Conservation (phyloP, 257 asterid genomes). For the Ilex aquifolium region DNA sequence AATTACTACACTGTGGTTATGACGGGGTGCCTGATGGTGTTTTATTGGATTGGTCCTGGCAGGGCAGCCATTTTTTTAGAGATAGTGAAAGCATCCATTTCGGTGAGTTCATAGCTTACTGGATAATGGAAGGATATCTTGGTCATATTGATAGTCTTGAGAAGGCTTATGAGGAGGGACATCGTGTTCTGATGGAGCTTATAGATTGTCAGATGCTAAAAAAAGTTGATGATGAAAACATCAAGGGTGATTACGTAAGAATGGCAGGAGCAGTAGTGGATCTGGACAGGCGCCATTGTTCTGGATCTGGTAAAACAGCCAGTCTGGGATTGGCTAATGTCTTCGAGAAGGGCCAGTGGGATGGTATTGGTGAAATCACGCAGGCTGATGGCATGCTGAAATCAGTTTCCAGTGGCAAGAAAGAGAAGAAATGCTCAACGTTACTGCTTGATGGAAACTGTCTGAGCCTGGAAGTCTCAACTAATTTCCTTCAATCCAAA, state of each 20-base stretch:
- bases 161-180: slow-evolving; percentile 1
- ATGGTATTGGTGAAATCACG: slow-evolving; percentile 18
- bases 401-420: slow-evolving; percentile 6
- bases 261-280: slow-evolving; percentile 1
- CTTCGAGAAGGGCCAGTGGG: slow-evolving; percentile 15
- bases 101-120: slow-evolving; percentile 36
- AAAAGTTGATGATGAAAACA: slow-evolving; percentile 21
- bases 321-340: slow-evolving; percentile 30
- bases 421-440: slow-evolving; percentile 6
- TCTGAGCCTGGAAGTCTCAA: slow-evolving; percentile 9
- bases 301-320: slow-evolving; percentile 4
- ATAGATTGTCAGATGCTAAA: slow-evolving; percentile 27
- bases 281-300: slow-evolving; percentile 10
- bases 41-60: neutral
- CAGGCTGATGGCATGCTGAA: slow-evolving; percentile 28
- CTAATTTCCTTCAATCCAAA: neutral
- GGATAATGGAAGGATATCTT: slow-evolving; percentile 45
- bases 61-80: slow-evolving; percentile 17
- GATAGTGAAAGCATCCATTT: slow-evolving; percentile 15
- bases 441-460: slow-evolving; percentile 27
- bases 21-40: neutral
- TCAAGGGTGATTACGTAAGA: slow-evolving; percentile 5
- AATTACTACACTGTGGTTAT: neutral
- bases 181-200: slow-evolving; percentile 28
- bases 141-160: slow-evolving; percentile 24